Percentiles rank a stretch among this genome's conserved stretches.
These are phyloP conservation scores for Golubevia sp. DNA, from an alignment of 1,284 basidiomycete species.

Conservation along the genomic window DNA sequence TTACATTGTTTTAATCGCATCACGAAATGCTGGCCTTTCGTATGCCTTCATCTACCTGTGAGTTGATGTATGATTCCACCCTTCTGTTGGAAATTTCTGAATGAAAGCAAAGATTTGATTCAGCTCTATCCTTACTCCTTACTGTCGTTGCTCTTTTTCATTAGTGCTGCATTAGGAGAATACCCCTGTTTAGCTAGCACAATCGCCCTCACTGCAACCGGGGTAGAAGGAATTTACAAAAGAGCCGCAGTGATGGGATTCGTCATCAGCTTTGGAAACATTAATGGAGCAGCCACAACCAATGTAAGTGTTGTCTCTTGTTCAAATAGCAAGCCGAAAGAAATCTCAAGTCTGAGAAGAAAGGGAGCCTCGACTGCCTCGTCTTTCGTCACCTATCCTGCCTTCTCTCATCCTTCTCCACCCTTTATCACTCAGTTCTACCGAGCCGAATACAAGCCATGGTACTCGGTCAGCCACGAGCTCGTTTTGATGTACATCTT, in stretches of 20 bases:
- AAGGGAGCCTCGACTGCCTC: no score
- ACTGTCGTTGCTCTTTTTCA: slow-evolving; percentile 10
- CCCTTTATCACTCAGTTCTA: slow-evolving; percentile 72
- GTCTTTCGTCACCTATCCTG: neutral
- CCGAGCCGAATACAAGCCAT: slow-evolving; percentile 71
- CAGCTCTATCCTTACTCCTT: no score
- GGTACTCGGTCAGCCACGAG: slow-evolving; percentile 72
- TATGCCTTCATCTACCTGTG: slow-evolving; percentile 75
- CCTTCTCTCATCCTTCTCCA: neutral
- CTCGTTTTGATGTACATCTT: slow-evolving; percentile 74
- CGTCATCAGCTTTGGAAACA: slow-evolving; percentile 67
- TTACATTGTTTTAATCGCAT: slow-evolving; percentile 73
- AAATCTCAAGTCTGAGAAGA: neutral
- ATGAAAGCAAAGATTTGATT: no score
- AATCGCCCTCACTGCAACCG: slow-evolving; percentile 74
- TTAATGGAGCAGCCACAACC: slow-evolving; percentile 50
- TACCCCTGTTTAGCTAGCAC: slow-evolving; percentile 75
- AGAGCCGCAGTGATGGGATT: slow-evolving; percentile 74
- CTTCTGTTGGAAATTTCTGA: no score
- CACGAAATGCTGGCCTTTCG: slow-evolving; percentile 70
- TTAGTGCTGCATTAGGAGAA: slow-evolving; percentile 66
- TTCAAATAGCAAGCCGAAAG: slow-evolving; percentile 59
- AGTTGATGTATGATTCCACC: no score
- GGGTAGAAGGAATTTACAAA: slow-evolving; percentile 76
- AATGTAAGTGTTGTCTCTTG: no score